These are phyloP conservation scores for Aspergillus nomiae DNA, from an alignment of 2,329 filamentous ascomycete species.

Conservation along the genomic window DNA sequence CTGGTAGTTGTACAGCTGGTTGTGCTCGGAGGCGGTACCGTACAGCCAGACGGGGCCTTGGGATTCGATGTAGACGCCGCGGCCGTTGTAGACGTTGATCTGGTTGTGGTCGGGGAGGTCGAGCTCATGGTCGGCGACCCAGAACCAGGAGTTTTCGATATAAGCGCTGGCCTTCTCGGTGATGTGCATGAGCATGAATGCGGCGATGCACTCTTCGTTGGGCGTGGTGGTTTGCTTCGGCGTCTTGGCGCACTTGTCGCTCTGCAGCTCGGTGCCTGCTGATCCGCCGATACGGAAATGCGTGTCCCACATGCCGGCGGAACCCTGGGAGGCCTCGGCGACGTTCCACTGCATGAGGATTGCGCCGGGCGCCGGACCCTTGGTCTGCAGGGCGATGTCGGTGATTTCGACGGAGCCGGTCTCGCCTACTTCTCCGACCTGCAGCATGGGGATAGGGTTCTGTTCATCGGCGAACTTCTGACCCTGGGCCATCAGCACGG, in stretches of 20 bases:
- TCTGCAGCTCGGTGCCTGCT: constrained; percentile 80
- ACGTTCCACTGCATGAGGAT: constrained; percentile 94
- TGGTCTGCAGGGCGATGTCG: constrained; percentile 82
- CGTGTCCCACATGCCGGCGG: constrained; percentile 88
- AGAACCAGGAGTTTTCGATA: constrained; percentile 87
- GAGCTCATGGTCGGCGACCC: constrained; percentile 88
- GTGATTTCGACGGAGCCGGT: constrained; percentile 81
- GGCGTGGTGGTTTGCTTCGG: constrained; percentile 63
- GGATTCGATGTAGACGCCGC: constrained; percentile 79
- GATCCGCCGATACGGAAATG: constrained; percentile 91
- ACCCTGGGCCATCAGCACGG: constrained; percentile 82
- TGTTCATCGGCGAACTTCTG: constrained; percentile 69
- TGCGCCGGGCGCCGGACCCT: constrained; percentile 80
- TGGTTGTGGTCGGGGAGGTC: constrained; percentile 69
- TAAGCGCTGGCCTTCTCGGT: constrained; percentile 66
- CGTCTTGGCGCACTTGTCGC: constrained; percentile 76
- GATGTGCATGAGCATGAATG: constrained; percentile 65
- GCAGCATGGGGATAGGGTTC: constrained; percentile 82
- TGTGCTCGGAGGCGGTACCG: constrained; percentile 68
- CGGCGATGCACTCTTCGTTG: constrained; percentile 70
- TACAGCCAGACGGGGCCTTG: constrained; percentile 81
- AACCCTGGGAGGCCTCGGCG: constrained; percentile 62
- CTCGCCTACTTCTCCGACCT: constrained; percentile 77
- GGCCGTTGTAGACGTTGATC: constrained; percentile 80
- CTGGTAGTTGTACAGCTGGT: constrained; percentile 76